A percentile compares a stretch with the other conserved stretches of the same genome.
Evolutionary conservation across 2,329 filamentous ascomycete genomes (phyloP).

Genomic region (Aspergillus fischeri): DNA sequence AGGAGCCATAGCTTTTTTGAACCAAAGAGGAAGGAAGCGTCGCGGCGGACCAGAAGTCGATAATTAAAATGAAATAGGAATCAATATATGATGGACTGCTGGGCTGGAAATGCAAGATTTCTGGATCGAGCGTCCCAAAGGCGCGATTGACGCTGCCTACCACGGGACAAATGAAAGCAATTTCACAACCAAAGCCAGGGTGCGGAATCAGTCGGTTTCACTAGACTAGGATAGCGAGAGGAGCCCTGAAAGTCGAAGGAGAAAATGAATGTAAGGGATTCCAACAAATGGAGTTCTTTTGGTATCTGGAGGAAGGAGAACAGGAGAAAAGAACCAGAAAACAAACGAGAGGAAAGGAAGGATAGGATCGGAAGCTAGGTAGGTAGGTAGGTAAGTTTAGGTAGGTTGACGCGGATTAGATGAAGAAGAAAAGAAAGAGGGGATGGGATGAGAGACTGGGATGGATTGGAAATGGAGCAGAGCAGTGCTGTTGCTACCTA

Average conservation of each 20-base stretch:
- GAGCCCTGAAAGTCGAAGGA: slow-evolving; percentile 4
- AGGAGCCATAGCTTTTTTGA: slow-evolving; percentile 43
- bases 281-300: slow-evolving; percentile 9
- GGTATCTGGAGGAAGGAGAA: slow-evolving; percentile 9
- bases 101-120: slow-evolving; percentile 8
- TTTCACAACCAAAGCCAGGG: slow-evolving; percentile 13
- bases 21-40: slow-evolving; percentile 27
- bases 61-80: slow-evolving; percentile 2
- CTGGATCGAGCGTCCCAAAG: slow-evolving; percentile 7
- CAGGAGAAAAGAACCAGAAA: slow-evolving; percentile 3
- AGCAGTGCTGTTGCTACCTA: too few species aligned
- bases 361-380: slow-evolving; percentile 18
- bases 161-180: slow-evolving; percentile 15
- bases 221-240: slow-evolving; percentile 1
- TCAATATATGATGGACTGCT: slow-evolving; percentile 2
- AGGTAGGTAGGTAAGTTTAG: background rate
- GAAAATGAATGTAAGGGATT: slow-evolving; percentile 18
- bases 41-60: slow-evolving; percentile 14
- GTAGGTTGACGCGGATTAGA: too few species aligned
- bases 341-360: slow-evolving; percentile 20
- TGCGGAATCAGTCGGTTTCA: slow-evolving; percentile 12
- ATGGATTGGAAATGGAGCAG: slow-evolving; percentile 3
- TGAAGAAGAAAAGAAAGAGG: slow-evolving; percentile 14
- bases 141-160: slow-evolving; percentile 18
- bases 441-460: slow-evolving; percentile 11